phyloP scores from a whole-genome alignment of 176 grass and related monocot genomes.

The Urochloa ruziziensis region DNA sequence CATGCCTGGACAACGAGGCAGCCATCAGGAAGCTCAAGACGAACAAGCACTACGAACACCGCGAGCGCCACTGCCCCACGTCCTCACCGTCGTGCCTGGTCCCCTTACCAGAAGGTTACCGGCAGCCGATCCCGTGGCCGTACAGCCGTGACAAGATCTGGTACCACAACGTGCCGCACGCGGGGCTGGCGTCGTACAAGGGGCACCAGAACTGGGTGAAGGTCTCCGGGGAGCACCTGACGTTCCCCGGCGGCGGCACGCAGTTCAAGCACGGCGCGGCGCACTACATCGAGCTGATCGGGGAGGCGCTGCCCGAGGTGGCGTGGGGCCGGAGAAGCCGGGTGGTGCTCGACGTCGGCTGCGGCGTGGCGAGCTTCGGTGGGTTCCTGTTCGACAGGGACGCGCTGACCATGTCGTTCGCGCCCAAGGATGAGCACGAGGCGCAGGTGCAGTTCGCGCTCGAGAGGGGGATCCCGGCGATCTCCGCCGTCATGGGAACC shows the following conservation, averaged over 20 bases:
- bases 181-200: conserved; percentile 58
- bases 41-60: conserved; percentile 82
- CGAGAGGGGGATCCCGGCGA: conserved; percentile 79
- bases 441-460: conserved; percentile 93
- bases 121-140: conserved; percentile 63
- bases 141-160: conserved; percentile 82
- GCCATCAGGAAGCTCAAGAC: conserved; percentile 56
- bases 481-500: conserved; percentile 89
- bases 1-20: no score
- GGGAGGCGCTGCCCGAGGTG: conserved; percentile 48
- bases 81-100: conserved; percentile 61
- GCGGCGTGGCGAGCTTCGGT: conserved; percentile 89
- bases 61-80: conserved; percentile 85
- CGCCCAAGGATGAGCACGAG: conserved; percentile 96
- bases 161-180: conserved; percentile 88
- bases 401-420: conserved; percentile 82
- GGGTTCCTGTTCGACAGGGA: conserved; percentile 72
- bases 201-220: conserved; percentile 93
- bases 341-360: conserved; percentile 84
- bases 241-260: conserved; percentile 77
- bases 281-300: conserved; percentile 77
- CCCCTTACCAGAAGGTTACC: conserved; percentile 55
- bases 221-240: conserved; percentile 68
- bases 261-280: conserved; percentile 71
- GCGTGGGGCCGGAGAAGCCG: conserved; percentile 71